Evolutionary conservation across 1,139 yeast species (phyloP), one percentile per base, ranked within the genome.

Genomic region (Trichomonascaceae sp.): DNA sequence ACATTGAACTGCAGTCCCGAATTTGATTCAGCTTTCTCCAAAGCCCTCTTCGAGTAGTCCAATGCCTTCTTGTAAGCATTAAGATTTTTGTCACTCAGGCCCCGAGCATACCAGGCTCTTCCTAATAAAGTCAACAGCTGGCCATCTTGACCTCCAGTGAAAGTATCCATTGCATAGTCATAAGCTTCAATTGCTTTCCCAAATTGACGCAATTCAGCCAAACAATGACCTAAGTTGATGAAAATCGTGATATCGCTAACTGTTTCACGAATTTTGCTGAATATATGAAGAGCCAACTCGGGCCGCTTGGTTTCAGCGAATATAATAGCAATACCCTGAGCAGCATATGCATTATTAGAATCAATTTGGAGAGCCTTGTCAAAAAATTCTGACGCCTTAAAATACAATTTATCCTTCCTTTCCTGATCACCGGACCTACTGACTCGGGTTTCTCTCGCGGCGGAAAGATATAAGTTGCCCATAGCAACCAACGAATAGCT

Each of bases 301-400:
- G 82, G 73, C 57, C 88, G 85, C 64, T 87, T 87, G 65, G 86
- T 86, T 63, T 91, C 98, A 20, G 96, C 95, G 69, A 89, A 87
- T 10, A 91, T 83, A 53, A 93, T 90, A 1, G 98, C 99, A 59
- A 95, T 78, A 52, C 99, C 99, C 70, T 93, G 99, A 0, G 99
- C 99, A 1, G 98, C 99, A 72, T 85, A 93, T 1, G 93, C 95
- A 68, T 93, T 89, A 61, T 80, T 77, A 5, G 93, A 81, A 71
- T 93, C 99, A 41, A 90, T 75, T 51, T 87, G 84, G 55, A 95
- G 74, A 1, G 90, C 97, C 70, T 93, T 93, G 63, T 90, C 87
- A 68, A 84, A 93, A 55, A 91, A 75, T 69, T 93, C 97, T 20
- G 91, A 87, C 15, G 97, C 96, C 70, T 96, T 82, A 50, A 85